Evolutionary conservation across 768 basidiomycete genomes (phyloP).

Genomic region (Mycena latifolia): DNA sequence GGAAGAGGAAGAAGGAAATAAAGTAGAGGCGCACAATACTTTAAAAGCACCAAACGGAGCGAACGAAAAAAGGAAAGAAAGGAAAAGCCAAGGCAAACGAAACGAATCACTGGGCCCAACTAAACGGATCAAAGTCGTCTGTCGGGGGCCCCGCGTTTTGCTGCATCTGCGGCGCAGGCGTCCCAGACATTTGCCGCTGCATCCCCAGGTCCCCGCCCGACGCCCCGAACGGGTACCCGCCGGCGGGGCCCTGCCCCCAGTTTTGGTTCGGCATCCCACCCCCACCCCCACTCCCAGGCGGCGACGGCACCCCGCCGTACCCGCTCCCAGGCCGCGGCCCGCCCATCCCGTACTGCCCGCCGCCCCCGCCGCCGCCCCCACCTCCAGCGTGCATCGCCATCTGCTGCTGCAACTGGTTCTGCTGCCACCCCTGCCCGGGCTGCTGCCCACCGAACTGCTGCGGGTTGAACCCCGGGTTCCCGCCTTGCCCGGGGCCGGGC

Average conservation of each 20-base stretch:
- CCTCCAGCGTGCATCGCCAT: constrained; percentile 41
- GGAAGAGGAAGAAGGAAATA: background rate
- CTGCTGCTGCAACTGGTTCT: constrained; percentile 48
- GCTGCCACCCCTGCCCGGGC: constrained; percentile 45
- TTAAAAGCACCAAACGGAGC: background rate
- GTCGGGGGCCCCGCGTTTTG: constrained; percentile 56
- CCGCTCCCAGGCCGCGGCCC: constrained; percentile 33
- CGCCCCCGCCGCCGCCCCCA: constrained; percentile 40
- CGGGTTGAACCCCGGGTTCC: constrained; percentile 6
- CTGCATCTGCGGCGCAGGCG: constrained; percentile 56
- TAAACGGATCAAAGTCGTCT: constrained; percentile 71
- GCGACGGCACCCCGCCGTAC: constrained; percentile 54
- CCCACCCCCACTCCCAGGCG: constrained; percentile 53
- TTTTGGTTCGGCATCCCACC: constrained; percentile 42
- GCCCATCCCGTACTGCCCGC: constrained; percentile 45
- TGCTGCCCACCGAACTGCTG: constrained; percentile 49
- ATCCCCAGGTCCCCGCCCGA: constrained; percentile 40
- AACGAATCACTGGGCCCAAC: constrained; percentile 62
- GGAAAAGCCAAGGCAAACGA: constrained; percentile 27
- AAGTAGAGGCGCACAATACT: background rate
- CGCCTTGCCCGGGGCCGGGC: constrained; percentile 6
- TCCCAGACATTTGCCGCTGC: constrained; percentile 64
- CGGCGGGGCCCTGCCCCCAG: constrained; percentile 43
- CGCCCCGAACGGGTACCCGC: constrained; percentile 51
- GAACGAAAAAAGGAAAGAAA: background rate